phyloP scores from a whole-genome alignment of 2,329 filamentous ascomycete genomes.

The Annulohypoxylon truncatum region DNA sequence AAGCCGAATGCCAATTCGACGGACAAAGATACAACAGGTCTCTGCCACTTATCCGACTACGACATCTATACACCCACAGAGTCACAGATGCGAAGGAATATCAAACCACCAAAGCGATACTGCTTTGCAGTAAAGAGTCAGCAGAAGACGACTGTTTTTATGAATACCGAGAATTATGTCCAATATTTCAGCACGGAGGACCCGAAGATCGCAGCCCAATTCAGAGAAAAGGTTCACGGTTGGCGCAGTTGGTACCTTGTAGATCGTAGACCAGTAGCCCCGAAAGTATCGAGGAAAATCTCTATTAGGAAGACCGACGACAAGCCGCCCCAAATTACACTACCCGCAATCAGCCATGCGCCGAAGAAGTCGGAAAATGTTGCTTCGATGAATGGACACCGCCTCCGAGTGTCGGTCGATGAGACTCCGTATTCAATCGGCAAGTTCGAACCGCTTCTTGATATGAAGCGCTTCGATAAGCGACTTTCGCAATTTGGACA shows the following conservation, averaged over 20 bases:
- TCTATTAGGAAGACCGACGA: constrained; percentile 47
- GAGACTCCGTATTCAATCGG: constrained; percentile 72
- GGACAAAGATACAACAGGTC: constrained; percentile 74
- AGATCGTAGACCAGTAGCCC: constrained; percentile 65
- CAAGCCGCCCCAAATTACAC: constrained; percentile 47
- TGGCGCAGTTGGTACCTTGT: constrained; percentile 96
- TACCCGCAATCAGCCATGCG: constrained; percentile 41
- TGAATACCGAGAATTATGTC: constrained; percentile 85
- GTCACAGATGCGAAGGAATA: constrained; percentile 72
- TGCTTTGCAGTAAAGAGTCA: constrained; percentile 94
- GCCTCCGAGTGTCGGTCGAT: constrained; percentile 57
- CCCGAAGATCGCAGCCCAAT: constrained; percentile 70
- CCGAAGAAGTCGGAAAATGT: constrained; percentile 50
- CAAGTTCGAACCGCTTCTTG: constrained; percentile 74
- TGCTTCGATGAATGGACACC: constrained; percentile 51
- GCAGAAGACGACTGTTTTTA: constrained; percentile 86
- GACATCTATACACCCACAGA: constrained; percentile 86
- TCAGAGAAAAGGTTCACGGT: constrained; percentile 76
- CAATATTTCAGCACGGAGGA: constrained; percentile 93
- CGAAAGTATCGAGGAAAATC: constrained; percentile 47
- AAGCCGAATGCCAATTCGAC: constrained; percentile 68
- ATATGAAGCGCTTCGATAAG: constrained; percentile 69
- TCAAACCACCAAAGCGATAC: constrained; percentile 85
- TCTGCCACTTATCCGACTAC: constrained; percentile 91
- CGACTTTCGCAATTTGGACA: constrained; percentile 63